phyloP scores from a whole-genome alignment of 257 asterid species.

The Solanum piurae region DNA sequence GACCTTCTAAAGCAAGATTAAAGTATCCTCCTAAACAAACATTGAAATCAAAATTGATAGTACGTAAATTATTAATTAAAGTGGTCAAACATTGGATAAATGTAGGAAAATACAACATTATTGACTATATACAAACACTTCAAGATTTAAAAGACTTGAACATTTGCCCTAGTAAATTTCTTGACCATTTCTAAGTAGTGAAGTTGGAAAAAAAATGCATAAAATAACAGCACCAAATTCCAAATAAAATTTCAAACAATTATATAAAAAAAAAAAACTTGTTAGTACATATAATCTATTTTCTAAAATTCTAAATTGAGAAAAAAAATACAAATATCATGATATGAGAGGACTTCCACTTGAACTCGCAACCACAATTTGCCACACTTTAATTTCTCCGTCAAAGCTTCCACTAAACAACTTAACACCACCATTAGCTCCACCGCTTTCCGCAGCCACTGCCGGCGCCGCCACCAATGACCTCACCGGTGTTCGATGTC shows the following conservation, averaged over 20 bases:
- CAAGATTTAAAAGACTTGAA: not conserved
- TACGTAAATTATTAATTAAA: not conserved
- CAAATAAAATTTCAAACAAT: not conserved
- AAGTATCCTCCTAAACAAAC: not conserved
- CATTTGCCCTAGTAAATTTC: not conserved
- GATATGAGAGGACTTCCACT: not conserved
- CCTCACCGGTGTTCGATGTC: conserved; percentile 70
- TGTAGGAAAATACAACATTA: not conserved
- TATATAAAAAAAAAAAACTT: not conserved
- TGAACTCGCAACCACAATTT: conserved; percentile 22
- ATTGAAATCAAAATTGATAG: too few species aligned
- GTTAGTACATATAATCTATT: not conserved
- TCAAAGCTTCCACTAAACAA: conserved; percentile 84
- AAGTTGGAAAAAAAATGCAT: not conserved
- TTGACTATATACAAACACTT: not conserved
- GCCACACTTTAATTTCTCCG: conserved; percentile 78
- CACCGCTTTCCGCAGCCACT: conserved; percentile 5
- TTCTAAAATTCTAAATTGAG: not conserved
- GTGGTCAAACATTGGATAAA: not conserved
- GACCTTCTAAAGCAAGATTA: not conserved
- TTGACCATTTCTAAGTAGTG: not conserved
- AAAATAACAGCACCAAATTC: not conserved
- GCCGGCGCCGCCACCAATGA: conserved; percentile 34
- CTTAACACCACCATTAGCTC: conserved; percentile 26
- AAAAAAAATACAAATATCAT: not conserved